A percentile compares a stretch with the other conserved stretches of the same genome.
Conservation (phyloP, 192 early-diverging fungal species). For the Phycomyces nitens region DNA sequence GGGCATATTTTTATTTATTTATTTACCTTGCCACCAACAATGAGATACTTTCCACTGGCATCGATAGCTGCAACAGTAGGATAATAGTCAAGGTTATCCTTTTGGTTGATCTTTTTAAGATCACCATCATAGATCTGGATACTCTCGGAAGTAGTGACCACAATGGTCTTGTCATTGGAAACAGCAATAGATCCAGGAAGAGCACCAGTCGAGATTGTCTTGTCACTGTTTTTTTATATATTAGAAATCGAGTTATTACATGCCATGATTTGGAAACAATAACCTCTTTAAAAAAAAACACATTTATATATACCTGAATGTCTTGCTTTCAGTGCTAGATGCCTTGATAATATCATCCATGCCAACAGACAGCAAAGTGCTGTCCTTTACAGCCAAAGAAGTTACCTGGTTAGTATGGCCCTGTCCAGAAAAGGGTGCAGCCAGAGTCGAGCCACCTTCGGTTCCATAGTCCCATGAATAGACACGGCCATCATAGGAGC, state of each 20-base stretch:
- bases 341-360: constrained; percentile 72
- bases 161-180: constrained; percentile 41
- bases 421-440: constrained; percentile 48
- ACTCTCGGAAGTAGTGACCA: constrained; percentile 52
- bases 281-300: constrained; percentile 9
- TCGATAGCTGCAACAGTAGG: constrained; percentile 57
- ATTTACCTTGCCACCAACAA: constrained; percentile 63
- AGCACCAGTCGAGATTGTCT: constrained; percentile 36
- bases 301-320: neutral
- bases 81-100: constrained; percentile 38
- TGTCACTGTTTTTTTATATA: constrained; percentile 32
- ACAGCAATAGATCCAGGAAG: constrained; percentile 56
- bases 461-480: constrained; percentile 62
- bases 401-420: constrained; percentile 79
- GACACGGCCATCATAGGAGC: constrained; percentile 92
- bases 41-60: constrained; percentile 46
- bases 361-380: constrained; percentile 55
- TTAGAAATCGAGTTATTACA: neutral
- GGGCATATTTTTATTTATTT: neutral
- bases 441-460: constrained; percentile 35
- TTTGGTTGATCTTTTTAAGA: constrained; percentile 34
- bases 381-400: constrained; percentile 43
- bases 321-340: neutral
- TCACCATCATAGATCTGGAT: constrained; percentile 50
- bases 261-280: no score